A percentile compares a stretch with the other conserved stretches of the same genome.
Conservation (phyloP, 176 grass and related monocot species). For the Urochloa ruziziensis region DNA sequence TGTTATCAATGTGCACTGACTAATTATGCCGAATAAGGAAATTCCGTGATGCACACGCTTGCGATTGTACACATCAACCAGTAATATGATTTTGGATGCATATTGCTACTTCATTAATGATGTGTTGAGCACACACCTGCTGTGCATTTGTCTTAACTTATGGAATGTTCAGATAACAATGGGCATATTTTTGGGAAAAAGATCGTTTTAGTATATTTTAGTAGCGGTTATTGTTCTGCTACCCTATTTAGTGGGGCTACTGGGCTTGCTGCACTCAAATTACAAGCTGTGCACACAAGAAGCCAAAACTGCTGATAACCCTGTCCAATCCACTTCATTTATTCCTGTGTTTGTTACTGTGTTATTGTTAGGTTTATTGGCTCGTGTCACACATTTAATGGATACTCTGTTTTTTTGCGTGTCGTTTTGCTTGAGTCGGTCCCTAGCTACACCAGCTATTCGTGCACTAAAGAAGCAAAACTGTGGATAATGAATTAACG, state of each 20-base stretch:
- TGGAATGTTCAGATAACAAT: neutral
- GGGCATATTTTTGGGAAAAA: neutral
- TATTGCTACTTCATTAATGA: neutral
- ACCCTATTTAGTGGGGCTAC: neutral
- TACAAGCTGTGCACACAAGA: neutral
- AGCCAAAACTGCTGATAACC: neutral
- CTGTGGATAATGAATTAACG: neutral
- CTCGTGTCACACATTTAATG: neutral
- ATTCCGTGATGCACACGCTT: neutral
- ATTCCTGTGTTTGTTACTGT: neutral
- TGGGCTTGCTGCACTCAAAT: neutral
- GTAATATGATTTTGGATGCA: neutral
- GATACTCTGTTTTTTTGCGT: neutral
- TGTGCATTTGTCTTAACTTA: neutral
- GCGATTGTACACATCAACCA: neutral
- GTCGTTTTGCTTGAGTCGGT: neutral
- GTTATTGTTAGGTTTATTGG: neutral
- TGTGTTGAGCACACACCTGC: neutral
- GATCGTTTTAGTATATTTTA: neutral
- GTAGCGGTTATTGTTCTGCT: neutral
- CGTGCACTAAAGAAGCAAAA: slow-evolving; percentile 5
- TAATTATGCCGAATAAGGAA: neutral
- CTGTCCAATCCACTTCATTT: neutral
- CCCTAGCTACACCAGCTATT: slow-evolving; percentile 2
- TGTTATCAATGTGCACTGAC: neutral